phyloP scores from a whole-genome alignment of 1,284 basidiomycete genomes.

The Dichomitus squalens region DNA sequence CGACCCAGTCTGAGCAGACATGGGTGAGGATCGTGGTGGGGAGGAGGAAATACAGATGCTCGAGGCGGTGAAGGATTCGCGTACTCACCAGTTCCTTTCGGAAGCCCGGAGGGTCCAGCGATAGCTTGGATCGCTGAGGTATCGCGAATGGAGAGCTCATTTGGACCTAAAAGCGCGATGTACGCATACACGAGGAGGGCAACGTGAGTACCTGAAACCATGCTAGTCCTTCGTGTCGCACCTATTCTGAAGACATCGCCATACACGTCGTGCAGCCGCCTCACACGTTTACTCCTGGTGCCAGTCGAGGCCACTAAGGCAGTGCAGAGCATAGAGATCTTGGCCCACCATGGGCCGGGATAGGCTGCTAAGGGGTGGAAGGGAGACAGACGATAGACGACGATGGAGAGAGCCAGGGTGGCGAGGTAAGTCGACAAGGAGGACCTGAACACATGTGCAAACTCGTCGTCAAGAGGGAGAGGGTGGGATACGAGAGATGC shows the following conservation, averaged over 20 bases:
- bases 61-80: too few relatives aligned
- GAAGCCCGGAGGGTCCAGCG: constrained; percentile 4
- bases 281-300: not conserved
- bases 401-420: not conserved
- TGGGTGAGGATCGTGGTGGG: too few relatives aligned
- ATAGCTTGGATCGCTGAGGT: not conserved
- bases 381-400: not conserved
- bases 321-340: not conserved
- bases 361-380: not conserved
- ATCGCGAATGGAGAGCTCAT: constrained; percentile 1
- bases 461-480: too few relatives aligned
- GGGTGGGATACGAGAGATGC: too few relatives aligned
- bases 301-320: not conserved
- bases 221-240: not conserved
- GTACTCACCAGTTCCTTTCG: constrained; percentile 10
- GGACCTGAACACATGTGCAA: not conserved
- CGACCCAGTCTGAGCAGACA: constrained; percentile 1
- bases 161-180: not conserved
- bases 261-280: not conserved
- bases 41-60: too few relatives aligned
- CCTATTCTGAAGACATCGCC: not conserved
- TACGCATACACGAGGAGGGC: too few relatives aligned
- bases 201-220: too few relatives aligned
- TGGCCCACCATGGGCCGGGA: not conserved
- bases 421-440: not conserved